phyloP scores from a whole-genome alignment of 2,329 filamentous ascomycete species.

The Pyricularia pennisetigena region DNA sequence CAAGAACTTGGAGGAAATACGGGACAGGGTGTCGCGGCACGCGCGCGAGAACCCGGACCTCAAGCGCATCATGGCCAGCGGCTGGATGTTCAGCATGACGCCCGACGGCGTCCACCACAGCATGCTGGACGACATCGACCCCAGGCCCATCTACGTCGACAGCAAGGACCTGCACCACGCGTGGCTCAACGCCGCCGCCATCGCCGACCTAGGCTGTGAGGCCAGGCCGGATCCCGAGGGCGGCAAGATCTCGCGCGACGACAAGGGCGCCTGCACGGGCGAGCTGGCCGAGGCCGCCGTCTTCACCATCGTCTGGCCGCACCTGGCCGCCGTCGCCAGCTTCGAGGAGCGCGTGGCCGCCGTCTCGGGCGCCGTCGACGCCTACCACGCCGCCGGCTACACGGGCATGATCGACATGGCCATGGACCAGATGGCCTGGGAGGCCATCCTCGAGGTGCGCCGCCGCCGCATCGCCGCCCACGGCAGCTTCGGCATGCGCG shows the following conservation, averaged over 20 bases:
- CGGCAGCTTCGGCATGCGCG: constrained; percentile 29
- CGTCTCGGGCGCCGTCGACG: constrained; percentile 32
- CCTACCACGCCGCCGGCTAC: constrained; percentile 39
- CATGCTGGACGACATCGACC: constrained; percentile 38
- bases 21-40: constrained; percentile 30
- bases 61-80: constrained; percentile 37
- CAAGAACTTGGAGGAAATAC: constrained; percentile 37
- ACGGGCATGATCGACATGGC: constrained; percentile 49
- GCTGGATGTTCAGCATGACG: constrained; percentile 49
- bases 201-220: constrained; percentile 38
- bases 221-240: constrained; percentile 36
- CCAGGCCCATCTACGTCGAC: constrained; percentile 43
- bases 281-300: constrained; percentile 45
- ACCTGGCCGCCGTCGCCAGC: constrained; percentile 35
- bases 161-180: constrained; percentile 46
- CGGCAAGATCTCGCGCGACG: constrained; percentile 40
- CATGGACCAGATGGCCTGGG: constrained; percentile 46
- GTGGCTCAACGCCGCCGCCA: constrained; percentile 43
- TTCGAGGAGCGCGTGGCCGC: constrained; percentile 37
- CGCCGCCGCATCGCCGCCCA: constrained; percentile 8
- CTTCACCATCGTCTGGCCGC: constrained; percentile 43
- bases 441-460: constrained; percentile 33
- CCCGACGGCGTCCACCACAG: constrained; percentile 34
- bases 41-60: constrained; percentile 32
- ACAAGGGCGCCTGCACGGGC: constrained; percentile 33